Evolutionary conservation across 192 early-diverging fungal species (phyloP), one percentile per base, ranked within the genome.

Genomic region (Bifiguratus adelaidae): DNA sequence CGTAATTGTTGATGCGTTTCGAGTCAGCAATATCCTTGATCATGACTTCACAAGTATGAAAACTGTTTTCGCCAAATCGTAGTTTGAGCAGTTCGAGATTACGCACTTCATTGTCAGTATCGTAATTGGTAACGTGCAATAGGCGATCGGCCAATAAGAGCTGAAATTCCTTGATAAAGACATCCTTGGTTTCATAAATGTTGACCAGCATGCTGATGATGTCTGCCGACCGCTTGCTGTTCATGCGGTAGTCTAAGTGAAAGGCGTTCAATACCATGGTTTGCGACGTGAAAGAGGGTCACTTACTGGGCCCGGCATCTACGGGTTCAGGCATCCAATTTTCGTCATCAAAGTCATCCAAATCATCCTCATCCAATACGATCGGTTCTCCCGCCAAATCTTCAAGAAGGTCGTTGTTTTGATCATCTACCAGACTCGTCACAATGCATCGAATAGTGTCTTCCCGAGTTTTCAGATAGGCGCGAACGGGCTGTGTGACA

Each of bases 1-100:
- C 61, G 38, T 63, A 61, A 37, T 65, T 63, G 28, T 77, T 68
- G 8, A 81, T 61, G 18, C 86, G 67, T 29, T 78, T 76, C 0
- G 85, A 88, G 29, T 85, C 83, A 9, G 78, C 74, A 22, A 87
- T 55, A 41, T 89, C 86, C 45, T 81, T 84, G 3, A 89, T 61
- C 86, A 89, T 89, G 5, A 89, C 85, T 43, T 88, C 85, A 44
- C 82, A 82, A 19, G 67, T 56, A 21, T 77, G 69, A 29, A 89
- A 55, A 43, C 71, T 72, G 1, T 46, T 36, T 11, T 73, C 79
- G 12, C 82, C 80, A 30, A 89, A 84, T 33, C 81, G 63, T 36
- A 85, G 50, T 48, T 86, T 88, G 53, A 89, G 67, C 59, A 84
- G 53, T 50, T 89, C 86, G 2, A 86, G 58, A 45, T 88, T 79